phyloP scores from a whole-genome alignment of 352 stramenopile genomes.

The Phytopythium vexans region DNA sequence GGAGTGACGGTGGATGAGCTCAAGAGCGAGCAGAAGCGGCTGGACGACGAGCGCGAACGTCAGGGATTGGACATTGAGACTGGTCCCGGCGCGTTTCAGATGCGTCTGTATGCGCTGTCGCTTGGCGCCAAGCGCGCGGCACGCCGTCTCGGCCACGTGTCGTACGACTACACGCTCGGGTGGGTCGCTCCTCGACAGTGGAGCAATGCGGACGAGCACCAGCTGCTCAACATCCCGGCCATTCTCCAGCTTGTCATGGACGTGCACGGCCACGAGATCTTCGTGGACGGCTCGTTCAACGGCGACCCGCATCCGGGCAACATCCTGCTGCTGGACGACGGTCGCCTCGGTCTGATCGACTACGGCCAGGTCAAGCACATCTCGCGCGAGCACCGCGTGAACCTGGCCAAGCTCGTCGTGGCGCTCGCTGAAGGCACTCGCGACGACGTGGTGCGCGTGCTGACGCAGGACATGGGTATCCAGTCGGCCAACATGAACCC shows the following conservation, averaged over 20 bases:
- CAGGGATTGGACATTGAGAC: constrained; percentile 71
- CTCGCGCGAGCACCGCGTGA: constrained; percentile 52
- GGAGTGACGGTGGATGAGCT: constrained; percentile 87
- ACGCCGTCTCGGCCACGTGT: constrained; percentile 29
- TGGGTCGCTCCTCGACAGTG: constrained; percentile 61
- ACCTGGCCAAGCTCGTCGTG: constrained; percentile 83
- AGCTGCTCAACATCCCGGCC: constrained; percentile 77
- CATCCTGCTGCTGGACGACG: constrained; percentile 89
- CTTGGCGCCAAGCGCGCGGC: constrained; percentile 38
- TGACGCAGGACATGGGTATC: constrained; percentile 79
- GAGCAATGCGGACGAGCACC: constrained; percentile 33
- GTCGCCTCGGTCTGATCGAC: constrained; percentile 88
- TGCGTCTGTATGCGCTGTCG: constrained; percentile 49
- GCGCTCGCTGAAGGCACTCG: constrained; percentile 66
- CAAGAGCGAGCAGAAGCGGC: constrained; percentile 67
- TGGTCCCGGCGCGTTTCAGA: constrained; percentile 51
- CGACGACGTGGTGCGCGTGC: constrained; percentile 71
- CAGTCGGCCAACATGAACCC: constrained; percentile 70
- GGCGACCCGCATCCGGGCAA: constrained; percentile 91
- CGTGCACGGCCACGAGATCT: constrained; percentile 91
- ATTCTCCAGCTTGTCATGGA: constrained; percentile 87
- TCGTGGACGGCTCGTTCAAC: constrained; percentile 91
- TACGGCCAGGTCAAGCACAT: constrained; percentile 92
- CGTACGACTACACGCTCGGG: constrained; percentile 88
- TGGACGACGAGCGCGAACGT: constrained; percentile 59